Percentiles rank a stretch among this genome's conserved stretches.
These are phyloP conservation scores for Chlamydomonas sp. DNA, from an alignment of 139 green algal genomes.

Conservation along the genomic window DNA sequence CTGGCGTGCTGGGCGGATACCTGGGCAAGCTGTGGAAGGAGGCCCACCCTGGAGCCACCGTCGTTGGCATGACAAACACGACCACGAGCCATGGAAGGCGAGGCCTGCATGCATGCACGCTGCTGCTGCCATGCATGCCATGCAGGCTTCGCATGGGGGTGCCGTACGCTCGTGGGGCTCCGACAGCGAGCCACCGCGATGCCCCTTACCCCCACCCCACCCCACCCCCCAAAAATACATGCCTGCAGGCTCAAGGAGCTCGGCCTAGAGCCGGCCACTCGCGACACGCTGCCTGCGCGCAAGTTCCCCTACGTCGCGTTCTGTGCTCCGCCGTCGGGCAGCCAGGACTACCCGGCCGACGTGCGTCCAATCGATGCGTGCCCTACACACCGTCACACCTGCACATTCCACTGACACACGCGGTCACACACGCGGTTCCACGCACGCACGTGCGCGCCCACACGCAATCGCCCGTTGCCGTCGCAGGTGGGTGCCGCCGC, in stretches of 20 bases:
- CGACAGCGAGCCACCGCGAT: too few relatives aligned
- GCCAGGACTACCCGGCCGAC: conserved; percentile 76
- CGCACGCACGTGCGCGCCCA: conserved; percentile 12
- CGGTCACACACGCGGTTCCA: not conserved
- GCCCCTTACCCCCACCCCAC: too few relatives aligned
- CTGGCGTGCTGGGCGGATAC: conserved; percentile 80
- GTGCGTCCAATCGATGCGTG: conserved; percentile 38
- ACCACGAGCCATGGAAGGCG: conserved; percentile 69
- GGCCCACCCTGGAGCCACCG: conserved; percentile 41
- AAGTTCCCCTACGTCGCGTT: conserved; percentile 84
- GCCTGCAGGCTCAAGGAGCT: conserved; percentile 58
- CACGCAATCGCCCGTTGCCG: too few relatives aligned
- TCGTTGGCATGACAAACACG: conserved; percentile 89
- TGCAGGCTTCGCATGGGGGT: not conserved
- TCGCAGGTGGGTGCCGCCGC: conserved; percentile 56
- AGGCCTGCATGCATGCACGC: not conserved
- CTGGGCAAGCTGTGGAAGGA: conserved; percentile 73
- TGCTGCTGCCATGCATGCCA: not conserved
- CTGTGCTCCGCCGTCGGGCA: conserved; percentile 79
- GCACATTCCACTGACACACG: not conserved
- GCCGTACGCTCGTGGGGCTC: not conserved
- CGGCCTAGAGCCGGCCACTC: conserved; percentile 56
- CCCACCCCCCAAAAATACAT: not conserved
- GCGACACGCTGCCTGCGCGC: conserved; percentile 10
- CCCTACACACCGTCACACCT: not conserved